Conservation (phyloP, 768 basidiomycete species). For the Suillus clintonianus region DNA sequence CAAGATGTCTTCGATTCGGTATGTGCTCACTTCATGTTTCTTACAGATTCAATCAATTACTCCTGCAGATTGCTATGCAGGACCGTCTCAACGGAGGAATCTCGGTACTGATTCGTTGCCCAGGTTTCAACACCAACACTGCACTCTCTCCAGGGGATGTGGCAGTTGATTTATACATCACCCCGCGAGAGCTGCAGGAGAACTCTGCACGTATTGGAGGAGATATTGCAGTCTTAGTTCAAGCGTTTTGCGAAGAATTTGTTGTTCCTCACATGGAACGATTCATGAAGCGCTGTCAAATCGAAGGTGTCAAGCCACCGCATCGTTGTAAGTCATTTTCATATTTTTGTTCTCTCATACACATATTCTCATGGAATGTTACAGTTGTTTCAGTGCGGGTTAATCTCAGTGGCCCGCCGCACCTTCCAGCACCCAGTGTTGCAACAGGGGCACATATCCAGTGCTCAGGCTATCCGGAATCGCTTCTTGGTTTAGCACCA, state of each 20-base stretch:
- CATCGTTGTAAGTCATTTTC: not conserved
- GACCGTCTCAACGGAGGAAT: conserved; percentile 13
- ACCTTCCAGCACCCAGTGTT: not conserved
- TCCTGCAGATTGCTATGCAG: conserved; percentile 10
- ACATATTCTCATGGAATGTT: not conserved
- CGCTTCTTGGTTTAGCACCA: too few species aligned
- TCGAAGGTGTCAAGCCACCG: conserved; percentile 1
- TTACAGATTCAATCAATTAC: not conserved
- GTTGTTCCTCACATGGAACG: conserved; percentile 8
- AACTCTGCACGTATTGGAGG: not conserved
- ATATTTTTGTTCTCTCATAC: not conserved
- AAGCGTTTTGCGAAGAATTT: conserved; percentile 13
- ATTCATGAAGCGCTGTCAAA: conserved; percentile 4
- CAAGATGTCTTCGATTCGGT: conserved; percentile 8
- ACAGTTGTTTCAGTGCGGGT: not conserved
- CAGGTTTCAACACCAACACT: not conserved
- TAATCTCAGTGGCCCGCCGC: not conserved
- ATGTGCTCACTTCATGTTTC: not conserved
- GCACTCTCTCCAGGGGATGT: conserved; percentile 4
- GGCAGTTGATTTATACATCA: conserved; percentile 12
- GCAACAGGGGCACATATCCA: not conserved
- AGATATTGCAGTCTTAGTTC: conserved; percentile 5
- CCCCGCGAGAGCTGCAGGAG: not conserved
- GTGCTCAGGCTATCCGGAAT: conserved; percentile 1
- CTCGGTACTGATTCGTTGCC: conserved; percentile 6